Evolutionary conservation across 73 alveolate species (phyloP).

Genomic region (Paramecium tetraurelia): DNA sequence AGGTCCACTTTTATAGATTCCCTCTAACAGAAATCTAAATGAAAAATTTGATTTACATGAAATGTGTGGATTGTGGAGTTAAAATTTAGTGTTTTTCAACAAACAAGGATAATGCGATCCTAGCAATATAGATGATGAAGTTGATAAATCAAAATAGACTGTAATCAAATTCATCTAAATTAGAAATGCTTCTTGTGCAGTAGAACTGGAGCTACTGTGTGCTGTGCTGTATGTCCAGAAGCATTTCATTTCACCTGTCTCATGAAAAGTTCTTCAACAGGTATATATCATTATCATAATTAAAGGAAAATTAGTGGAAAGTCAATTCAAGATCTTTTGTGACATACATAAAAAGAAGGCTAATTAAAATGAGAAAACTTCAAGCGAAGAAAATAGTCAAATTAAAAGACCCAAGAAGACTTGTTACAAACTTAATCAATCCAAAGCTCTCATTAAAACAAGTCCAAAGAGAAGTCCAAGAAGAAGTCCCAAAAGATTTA

Average conservation of each 20-base stretch:
- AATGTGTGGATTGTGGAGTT: not conserved
- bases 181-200: not conserved
- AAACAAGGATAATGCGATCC: not conserved
- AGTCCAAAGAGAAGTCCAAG: not conserved
- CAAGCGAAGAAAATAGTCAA: not conserved
- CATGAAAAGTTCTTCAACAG: not conserved
- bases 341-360: not conserved
- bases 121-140: not conserved
- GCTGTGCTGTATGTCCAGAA: not conserved
- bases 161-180: not conserved
- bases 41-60: not conserved
- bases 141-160: not conserved
- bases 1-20: not conserved
- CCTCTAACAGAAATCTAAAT: not conserved
- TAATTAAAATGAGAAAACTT: not conserved
- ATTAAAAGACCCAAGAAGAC: not conserved
- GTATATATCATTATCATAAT: not conserved
- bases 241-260: not conserved
- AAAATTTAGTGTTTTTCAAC: not conserved
- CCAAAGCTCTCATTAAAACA: not conserved
- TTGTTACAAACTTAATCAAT: not conserved
- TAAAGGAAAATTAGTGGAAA: not conserved
- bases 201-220: not conserved
- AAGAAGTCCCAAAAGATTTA: not conserved
- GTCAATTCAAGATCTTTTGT: not conserved